Evolutionary conservation across 129 eudicot species (phyloP).

Genomic region (Chrysanthemum lavandulifolium): DNA sequence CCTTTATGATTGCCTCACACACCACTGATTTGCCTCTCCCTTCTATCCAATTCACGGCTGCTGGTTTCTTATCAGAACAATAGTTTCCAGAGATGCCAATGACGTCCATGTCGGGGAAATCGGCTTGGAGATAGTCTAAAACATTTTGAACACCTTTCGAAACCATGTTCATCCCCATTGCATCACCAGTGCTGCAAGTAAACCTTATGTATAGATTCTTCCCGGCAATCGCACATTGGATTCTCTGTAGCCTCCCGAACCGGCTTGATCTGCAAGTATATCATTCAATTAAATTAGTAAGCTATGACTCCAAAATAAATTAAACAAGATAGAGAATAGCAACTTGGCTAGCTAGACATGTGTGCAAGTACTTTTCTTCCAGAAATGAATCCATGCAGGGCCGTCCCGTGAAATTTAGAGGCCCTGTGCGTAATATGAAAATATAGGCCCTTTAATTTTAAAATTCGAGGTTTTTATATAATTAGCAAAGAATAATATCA

Average conservation of each 20-base stretch:
- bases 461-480: no score
- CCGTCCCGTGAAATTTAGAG: no score
- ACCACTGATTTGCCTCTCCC: slow-evolving; percentile 5
- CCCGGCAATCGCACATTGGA: not conserved
- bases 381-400: no score
- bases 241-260: not conserved
- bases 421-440: no score
- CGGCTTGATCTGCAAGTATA: not conserved
- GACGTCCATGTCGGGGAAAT: not conserved
- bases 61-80: not conserved
- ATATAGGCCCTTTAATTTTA: no score
- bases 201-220: slow-evolving; percentile 2
- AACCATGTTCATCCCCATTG: slow-evolving; percentile 7
- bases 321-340: not conserved
- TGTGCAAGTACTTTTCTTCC: no score
- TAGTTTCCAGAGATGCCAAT: slow-evolving; percentile 5
- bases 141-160: slow-evolving; percentile 5
- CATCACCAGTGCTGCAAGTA: not conserved
- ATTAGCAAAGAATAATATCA: no score
- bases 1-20: not conserved
- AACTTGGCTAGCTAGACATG: no score
- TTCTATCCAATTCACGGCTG: slow-evolving; percentile 11
- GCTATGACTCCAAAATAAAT: slow-evolving; percentile 4
- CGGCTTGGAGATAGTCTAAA: not conserved
- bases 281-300: not conserved